Percentiles rank a stretch among this genome's conserved stretches.
Conservation (phyloP, 2,329 filamentous ascomycete species). For the Capronia coronata region DNA sequence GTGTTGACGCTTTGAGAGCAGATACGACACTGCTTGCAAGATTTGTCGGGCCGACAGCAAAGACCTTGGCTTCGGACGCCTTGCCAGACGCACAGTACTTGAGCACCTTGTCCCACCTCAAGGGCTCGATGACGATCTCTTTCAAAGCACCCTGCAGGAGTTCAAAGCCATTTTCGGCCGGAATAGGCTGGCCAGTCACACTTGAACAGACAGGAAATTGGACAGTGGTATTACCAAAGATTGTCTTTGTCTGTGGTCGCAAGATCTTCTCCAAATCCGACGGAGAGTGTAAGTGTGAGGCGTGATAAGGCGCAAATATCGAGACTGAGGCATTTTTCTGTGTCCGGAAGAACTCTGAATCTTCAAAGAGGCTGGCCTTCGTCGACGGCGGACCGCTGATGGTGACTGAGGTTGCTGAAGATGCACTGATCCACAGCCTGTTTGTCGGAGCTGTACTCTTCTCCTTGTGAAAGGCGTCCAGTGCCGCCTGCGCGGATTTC, state of each 20-base stretch:
- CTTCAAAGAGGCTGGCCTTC: slow-evolving; percentile 47
- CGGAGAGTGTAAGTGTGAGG: slow-evolving; percentile 48
- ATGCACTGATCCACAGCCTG: slow-evolving; percentile 53
- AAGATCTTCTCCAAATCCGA: slow-evolving; percentile 49
- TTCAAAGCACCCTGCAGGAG: slow-evolving; percentile 33
- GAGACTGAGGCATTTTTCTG: slow-evolving; percentile 49
- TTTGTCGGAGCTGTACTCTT: slow-evolving; percentile 45
- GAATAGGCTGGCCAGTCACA: slow-evolving; percentile 33
- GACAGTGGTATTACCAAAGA: slow-evolving; percentile 30
- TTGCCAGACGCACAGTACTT: slow-evolving; percentile 27
- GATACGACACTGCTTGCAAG: slow-evolving; percentile 51
- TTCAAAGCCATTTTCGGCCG: slow-evolving; percentile 31
- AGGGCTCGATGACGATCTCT: slow-evolving; percentile 36
- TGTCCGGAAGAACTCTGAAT: slow-evolving; percentile 42
- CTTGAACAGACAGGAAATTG: slow-evolving; percentile 37
- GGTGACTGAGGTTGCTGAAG: slow-evolving; percentile 54
- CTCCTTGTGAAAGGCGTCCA: slow-evolving; percentile 31
- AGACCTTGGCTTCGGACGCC: slow-evolving; percentile 35
- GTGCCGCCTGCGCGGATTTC: slow-evolving; percentile 27
- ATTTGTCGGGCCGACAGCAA: slow-evolving; percentile 48
- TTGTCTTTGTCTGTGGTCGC: slow-evolving; percentile 31
- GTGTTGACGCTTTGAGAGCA: slow-evolving; percentile 41
- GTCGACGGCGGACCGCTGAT: slow-evolving; percentile 54
- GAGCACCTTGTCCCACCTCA: slow-evolving; percentile 40
- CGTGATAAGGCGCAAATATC: slow-evolving; percentile 55